A percentile compares a stretch with the other conserved stretches of the same genome.
Conservation (phyloP, 139 green algal genomes). For the Zygnema cylindricum region DNA sequence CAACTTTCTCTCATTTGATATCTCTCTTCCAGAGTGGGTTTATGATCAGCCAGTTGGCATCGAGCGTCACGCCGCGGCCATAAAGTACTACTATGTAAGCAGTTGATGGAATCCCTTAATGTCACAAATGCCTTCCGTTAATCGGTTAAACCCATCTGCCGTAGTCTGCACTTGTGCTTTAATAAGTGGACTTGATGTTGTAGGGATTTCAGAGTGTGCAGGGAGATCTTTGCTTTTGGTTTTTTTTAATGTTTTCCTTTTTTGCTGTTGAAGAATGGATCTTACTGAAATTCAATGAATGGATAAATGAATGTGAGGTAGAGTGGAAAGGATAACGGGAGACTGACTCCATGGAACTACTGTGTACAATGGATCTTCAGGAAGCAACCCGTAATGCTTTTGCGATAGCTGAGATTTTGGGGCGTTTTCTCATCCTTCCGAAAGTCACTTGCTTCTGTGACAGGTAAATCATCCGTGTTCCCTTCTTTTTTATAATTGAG, state of each 20-base stretch:
- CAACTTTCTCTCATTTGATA: conserved; percentile 43
- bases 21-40: conserved; percentile 23
- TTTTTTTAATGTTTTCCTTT: no score
- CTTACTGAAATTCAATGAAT: no score
- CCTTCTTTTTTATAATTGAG: neutral
- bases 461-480: neutral
- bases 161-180: no score
- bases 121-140: neutral
- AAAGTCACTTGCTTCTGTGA: conserved; percentile 54
- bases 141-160: no score
- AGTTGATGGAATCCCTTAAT: neutral
- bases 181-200: no score
- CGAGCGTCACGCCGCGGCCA: conserved; percentile 28
- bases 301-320: no score
- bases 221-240: no score
- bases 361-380: conserved; percentile 20
- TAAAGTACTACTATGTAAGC: conserved; percentile 38
- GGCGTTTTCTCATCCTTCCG: conserved; percentile 50
- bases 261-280: no score
- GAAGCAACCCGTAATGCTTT: conserved; percentile 26
- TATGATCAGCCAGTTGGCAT: neutral
- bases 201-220: no score
- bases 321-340: no score
- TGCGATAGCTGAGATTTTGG: conserved; percentile 32
- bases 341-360: neutral